phyloP scores from a whole-genome alignment of 257 asterid species.

The Gardenia jasminoides region DNA sequence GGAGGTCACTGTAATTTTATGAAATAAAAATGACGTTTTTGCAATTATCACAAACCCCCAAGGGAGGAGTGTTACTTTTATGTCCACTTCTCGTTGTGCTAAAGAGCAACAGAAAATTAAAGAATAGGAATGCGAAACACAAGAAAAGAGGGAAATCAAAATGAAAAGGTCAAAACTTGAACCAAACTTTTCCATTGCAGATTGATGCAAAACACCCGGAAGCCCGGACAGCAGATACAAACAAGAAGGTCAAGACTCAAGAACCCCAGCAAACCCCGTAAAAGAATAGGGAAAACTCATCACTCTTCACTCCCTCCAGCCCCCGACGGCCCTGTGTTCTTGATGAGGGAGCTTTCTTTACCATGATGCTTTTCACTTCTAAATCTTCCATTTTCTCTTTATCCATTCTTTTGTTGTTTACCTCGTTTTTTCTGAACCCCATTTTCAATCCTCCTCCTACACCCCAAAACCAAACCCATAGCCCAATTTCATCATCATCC shows the following conservation, averaged over 20 bases:
- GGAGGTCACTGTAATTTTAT: too few species aligned
- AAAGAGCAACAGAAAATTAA: not conserved
- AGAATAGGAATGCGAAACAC: too few species aligned
- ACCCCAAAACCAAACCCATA: not conserved
- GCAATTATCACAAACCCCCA: not conserved
- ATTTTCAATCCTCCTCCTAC: not conserved
- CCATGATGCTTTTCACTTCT: conserved; percentile 9
- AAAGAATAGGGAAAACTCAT: not conserved
- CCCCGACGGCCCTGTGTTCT: not conserved
- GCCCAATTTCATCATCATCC: not conserved
- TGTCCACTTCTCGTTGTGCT: not conserved
- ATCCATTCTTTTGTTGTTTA: conserved; percentile 12
- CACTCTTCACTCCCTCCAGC: not conserved
- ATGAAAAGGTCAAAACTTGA: conserved; percentile 14
- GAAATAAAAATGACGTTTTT: not conserved
- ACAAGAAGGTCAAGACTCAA: not conserved
- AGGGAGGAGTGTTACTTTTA: not conserved
- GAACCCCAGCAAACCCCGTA: not conserved
- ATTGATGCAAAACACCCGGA: not conserved
- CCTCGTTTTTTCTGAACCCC: conserved; percentile 12
- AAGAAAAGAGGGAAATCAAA: not conserved
- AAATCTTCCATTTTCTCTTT: conserved; percentile 12
- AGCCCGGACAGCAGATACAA: not conserved
- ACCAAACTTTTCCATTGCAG: not conserved
- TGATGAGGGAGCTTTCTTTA: conserved; percentile 17